These are phyloP conservation scores for Rachicladosporium sp. DNA, from an alignment of 2,329 filamentous ascomycete genomes.

Conservation along the genomic window DNA sequence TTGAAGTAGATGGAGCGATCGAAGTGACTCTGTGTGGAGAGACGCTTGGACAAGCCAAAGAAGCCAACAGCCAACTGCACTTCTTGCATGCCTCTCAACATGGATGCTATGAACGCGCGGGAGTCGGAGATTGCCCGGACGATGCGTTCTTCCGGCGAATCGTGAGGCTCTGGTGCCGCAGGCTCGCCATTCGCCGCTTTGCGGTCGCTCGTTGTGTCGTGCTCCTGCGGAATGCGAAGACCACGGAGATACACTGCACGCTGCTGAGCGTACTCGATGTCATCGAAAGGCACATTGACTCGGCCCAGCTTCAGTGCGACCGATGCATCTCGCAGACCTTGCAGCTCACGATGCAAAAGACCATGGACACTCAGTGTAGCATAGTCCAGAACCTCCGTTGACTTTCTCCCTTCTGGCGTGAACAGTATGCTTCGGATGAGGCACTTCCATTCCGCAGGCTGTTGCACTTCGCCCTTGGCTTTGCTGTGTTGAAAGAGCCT, in stretches of 20 bases:
- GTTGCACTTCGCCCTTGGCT: constrained; percentile 48
- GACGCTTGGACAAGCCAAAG: constrained; percentile 70
- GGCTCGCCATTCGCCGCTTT: constrained; percentile 60
- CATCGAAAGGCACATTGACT: constrained; percentile 81
- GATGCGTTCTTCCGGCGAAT: constrained; percentile 54
- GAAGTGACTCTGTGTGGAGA: constrained; percentile 54
- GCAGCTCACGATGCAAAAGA: constrained; percentile 69
- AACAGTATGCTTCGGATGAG: constrained; percentile 78
- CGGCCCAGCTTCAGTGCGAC: constrained; percentile 84
- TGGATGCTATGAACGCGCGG: constrained; percentile 80
- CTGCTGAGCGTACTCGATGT: constrained; percentile 53
- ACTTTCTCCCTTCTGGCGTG: constrained; percentile 70
- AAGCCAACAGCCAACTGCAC: constrained; percentile 92
- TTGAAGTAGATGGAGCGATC: constrained; percentile 69
- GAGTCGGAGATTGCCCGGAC: constrained; percentile 81
- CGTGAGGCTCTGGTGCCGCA: constrained; percentile 41
- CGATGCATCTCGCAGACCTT: constrained; percentile 80
- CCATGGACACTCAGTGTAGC: constrained; percentile 84
- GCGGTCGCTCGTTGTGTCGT: constrained; percentile 21
- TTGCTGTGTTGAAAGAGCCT: constrained; percentile 76
- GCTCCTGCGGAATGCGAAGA: constrained; percentile 20
- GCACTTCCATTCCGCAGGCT: constrained; percentile 89
- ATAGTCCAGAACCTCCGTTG: constrained; percentile 79
- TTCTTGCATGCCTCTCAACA: constrained; percentile 86
- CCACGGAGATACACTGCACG: constrained; percentile 39